Conservation (phyloP, 2,329 filamentous ascomycete genomes). For the Trichoderma simmonsii region DNA sequence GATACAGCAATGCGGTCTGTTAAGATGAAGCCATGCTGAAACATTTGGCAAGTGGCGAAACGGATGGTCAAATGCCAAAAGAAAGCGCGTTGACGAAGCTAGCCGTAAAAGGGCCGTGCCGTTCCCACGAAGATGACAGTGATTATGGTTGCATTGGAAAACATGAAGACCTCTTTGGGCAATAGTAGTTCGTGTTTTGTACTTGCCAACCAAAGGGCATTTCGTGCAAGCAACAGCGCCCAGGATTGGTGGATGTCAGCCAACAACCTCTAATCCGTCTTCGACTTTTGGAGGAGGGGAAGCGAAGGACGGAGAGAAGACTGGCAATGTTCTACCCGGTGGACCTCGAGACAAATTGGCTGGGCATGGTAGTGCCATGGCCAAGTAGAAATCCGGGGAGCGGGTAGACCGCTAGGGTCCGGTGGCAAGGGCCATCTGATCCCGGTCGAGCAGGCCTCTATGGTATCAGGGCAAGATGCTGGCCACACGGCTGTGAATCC, state of each 20-base stretch:
- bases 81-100: neutral
- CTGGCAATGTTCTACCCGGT: constrained; percentile 11
- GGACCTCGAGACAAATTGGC: constrained; percentile 15
- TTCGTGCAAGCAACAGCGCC: neutral
- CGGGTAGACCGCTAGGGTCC: constrained; percentile 25
- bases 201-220: neutral
- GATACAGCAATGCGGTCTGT: neutral
- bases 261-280: neutral
- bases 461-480: constrained; percentile 22
- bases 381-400: constrained; percentile 32
- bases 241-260: neutral
- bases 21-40: constrained; percentile 7
- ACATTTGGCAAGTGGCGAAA: constrained; percentile 4
- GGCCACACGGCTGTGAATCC: constrained; percentile 36
- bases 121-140: neutral
- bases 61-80: neutral
- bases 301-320: constrained; percentile 7
- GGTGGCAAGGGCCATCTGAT: constrained; percentile 28
- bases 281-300: neutral
- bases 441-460: constrained; percentile 28
- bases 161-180: neutral
- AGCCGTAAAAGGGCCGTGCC: neutral
- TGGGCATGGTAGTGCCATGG: constrained; percentile 18
- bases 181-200: neutral
- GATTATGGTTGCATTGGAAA: neutral